Percentiles rank a stretch among this genome's conserved stretches.
phyloP scores from a whole-genome alignment of 345 rosid species.

The Durio zibethinus region DNA sequence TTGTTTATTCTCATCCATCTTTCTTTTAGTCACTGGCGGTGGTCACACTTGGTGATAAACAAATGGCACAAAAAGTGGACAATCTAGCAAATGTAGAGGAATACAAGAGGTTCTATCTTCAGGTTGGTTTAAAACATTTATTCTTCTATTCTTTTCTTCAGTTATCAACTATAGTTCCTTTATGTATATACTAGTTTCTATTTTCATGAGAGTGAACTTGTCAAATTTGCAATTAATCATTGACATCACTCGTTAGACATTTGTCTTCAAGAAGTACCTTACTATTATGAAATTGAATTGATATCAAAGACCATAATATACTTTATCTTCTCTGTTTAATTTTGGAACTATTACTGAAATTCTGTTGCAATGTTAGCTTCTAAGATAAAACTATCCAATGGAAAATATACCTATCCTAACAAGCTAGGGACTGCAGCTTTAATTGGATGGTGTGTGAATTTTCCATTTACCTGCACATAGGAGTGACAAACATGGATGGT shows the following conservation, averaged over 20 bases:
- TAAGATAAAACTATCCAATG: neutral
- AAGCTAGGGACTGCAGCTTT: neutral
- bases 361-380: neutral
- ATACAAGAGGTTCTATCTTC: conserved; percentile 94
- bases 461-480: neutral
- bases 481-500: neutral
- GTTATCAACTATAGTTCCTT: conserved; percentile 5
- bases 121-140: conserved; percentile 51
- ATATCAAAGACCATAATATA: neutral
- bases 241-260: neutral
- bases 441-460: neutral
- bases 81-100: conserved; percentile 79
- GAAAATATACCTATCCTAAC: neutral
- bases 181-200: neutral
- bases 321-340: neutral
- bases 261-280: neutral
- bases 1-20: neutral
- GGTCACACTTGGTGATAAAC: conserved; percentile 94
- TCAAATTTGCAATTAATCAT: neutral
- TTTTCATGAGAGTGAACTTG: neutral
- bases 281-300: neutral
- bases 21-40: conserved; percentile 80
- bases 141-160: conserved; percentile 17
- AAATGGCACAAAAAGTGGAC: conserved; percentile 95
- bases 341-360: conserved; percentile 1